phyloP scores from a whole-genome alignment of 306 rosid species.

The Lathyrus oleraceus region DNA sequence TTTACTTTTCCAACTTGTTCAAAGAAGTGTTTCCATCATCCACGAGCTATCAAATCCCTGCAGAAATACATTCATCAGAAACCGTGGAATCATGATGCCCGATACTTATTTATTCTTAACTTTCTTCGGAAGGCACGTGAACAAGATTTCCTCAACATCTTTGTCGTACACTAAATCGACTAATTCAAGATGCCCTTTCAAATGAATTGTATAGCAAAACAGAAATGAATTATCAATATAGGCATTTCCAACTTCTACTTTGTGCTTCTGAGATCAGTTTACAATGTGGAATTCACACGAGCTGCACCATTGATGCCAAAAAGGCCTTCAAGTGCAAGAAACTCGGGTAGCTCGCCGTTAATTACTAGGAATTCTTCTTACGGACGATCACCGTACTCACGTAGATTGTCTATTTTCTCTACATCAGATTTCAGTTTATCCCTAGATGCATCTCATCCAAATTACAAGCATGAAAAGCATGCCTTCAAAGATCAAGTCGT shows the following conservation, averaged over 20 bases:
- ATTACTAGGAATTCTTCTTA: conserved; percentile 94
- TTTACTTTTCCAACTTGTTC: conserved; percentile 73
- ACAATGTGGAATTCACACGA: conserved; percentile 55
- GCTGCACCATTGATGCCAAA: conserved; percentile 65
- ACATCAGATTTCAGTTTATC: conserved; percentile 91
- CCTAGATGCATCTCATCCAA: no score
- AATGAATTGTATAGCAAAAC: conserved; percentile 45
- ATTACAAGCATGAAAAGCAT: no score
- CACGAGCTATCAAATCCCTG: conserved; percentile 52
- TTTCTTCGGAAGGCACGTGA: conserved; percentile 84
- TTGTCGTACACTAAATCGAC: conserved; percentile 60
- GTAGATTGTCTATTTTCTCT: conserved; percentile 94
- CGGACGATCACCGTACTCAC: conserved; percentile 96
- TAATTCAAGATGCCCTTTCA: conserved; percentile 61
- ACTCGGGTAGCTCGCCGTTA: conserved; percentile 98
- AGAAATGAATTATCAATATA: conserved; percentile 51
- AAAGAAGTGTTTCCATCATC: conserved; percentile 53
- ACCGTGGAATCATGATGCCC: conserved; percentile 79
- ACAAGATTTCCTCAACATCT: conserved; percentile 83
- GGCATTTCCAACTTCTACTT: conserved; percentile 78
- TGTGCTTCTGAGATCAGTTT: conserved; percentile 92
- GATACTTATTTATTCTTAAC: conserved; percentile 81
- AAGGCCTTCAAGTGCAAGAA: conserved; percentile 96
- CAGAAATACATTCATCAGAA: conserved; percentile 77
- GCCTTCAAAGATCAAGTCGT: no score